Evolutionary conservation across 768 basidiomycete genomes (phyloP).

Genomic region (Amylocystis lapponica): DNA sequence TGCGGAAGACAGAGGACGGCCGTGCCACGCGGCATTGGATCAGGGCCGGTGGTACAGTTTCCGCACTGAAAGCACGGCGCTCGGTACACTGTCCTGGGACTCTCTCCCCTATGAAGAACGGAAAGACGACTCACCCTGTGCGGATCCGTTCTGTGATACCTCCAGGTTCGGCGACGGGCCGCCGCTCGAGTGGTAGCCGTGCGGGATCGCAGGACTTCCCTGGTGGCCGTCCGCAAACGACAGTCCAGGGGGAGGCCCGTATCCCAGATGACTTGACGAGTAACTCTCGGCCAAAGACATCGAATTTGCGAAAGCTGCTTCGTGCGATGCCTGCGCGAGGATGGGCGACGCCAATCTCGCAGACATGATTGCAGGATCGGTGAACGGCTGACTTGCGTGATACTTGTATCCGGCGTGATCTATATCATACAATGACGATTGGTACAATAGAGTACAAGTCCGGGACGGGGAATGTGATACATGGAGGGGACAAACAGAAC

Average conservation of each 20-base stretch:
- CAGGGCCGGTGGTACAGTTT: constrained; percentile 69
- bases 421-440: constrained; percentile 12
- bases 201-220: constrained; percentile 22
- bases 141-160: constrained; percentile 33
- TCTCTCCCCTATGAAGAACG: constrained; percentile 66
- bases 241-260: constrained; percentile 66
- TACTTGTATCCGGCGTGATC: constrained; percentile 30
- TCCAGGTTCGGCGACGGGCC: constrained; percentile 21
- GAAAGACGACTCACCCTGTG: constrained; percentile 63
- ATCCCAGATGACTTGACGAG: constrained; percentile 11
- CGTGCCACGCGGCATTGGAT: constrained; percentile 31
- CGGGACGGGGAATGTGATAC: constrained; percentile 2
- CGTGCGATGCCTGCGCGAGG: constrained; percentile 14
- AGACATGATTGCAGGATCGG: constrained; percentile 78
- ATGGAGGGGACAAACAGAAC: constrained; percentile 10
- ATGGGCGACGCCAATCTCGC: constrained; percentile 51
- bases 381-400: constrained; percentile 44
- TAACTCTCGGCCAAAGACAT: constrained; percentile 13
- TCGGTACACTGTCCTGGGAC: constrained; percentile 77
- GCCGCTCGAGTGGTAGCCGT: constrained; percentile 16
- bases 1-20: constrained; percentile 19
- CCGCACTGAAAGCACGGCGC: constrained; percentile 88
- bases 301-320: constrained; percentile 13
- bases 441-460: constrained; percentile 21
- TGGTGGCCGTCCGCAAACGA: constrained; percentile 36